Evolutionary conservation across 148 eudicot genomes (phyloP).

Genomic region (Nyssa sinensis): DNA sequence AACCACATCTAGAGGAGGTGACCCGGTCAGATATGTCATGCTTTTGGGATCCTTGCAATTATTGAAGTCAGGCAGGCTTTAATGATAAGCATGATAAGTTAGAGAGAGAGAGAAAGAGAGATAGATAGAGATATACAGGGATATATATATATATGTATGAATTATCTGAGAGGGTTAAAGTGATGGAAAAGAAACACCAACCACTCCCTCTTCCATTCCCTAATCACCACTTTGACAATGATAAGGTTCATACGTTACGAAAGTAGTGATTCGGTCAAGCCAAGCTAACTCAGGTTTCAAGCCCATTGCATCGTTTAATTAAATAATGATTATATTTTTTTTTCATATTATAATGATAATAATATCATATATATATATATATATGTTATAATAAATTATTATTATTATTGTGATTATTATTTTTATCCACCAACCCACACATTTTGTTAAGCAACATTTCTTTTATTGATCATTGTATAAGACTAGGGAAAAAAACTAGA

Average conservation of each 20-base stretch:
- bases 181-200: constrained; percentile 11
- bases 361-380: no score
- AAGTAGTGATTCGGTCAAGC: constrained; percentile 12
- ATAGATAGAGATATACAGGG: no score
- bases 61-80: constrained; percentile 71
- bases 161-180: not conserved
- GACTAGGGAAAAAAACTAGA: no score
- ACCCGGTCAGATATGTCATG: constrained; percentile 56
- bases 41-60: constrained; percentile 79
- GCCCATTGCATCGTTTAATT: not conserved
- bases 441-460: not conserved
- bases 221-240: no score
- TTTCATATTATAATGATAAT: not conserved
- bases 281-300: not conserved
- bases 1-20: constrained; percentile 28
- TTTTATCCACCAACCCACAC: no score
- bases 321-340: not conserved
- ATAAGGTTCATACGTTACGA: no score
- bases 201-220: not conserved
- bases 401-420: not conserved
- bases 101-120: no score
- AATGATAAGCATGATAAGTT: constrained; percentile 32
- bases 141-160: no score
- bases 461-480: no score
- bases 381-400: not conserved